Percentiles rank a stretch among this genome's conserved stretches.
These are phyloP conservation scores for Hyaloscypha variabilis DNA, from an alignment of 495 filamentous ascomycete species.

Conservation along the genomic window DNA sequence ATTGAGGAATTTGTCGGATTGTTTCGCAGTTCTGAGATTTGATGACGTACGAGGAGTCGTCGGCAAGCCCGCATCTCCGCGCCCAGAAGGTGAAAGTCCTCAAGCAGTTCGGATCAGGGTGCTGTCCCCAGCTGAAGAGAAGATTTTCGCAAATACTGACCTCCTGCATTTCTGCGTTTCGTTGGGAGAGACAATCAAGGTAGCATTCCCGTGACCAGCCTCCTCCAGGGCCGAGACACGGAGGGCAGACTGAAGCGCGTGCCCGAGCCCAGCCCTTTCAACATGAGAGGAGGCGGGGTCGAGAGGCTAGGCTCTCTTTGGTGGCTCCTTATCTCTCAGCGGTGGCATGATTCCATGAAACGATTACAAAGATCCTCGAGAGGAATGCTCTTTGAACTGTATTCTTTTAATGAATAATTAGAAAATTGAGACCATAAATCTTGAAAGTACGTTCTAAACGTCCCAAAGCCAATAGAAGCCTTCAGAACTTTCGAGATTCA, in stretches of 20 bases:
- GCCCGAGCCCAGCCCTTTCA: not conserved
- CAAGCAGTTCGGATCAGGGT: not conserved
- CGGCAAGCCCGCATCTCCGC: not conserved
- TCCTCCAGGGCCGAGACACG: not conserved
- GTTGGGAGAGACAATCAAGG: not conserved
- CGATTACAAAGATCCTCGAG: conserved; percentile 1
- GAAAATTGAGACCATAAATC: not conserved
- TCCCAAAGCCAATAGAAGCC: not conserved
- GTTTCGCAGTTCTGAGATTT: not conserved
- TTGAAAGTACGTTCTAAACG: not conserved
- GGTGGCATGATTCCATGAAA: not conserved
- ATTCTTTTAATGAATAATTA: not conserved
- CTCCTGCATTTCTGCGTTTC: not conserved
- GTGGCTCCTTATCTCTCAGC: conserved; percentile 1
- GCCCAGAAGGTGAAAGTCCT: not conserved
- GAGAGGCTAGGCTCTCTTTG: conserved; percentile 1
- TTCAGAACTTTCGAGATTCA: not conserved
- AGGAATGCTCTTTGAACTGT: not conserved
- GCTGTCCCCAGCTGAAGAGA: not conserved
- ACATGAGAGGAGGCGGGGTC: not conserved
- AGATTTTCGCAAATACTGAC: not conserved
- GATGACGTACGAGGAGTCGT: conserved; percentile 7
- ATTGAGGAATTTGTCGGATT: not conserved
- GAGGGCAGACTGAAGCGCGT: not conserved
- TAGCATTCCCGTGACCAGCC: conserved; percentile 1